Evolutionary conservation across 169 alveolate genomes (phyloP), one percentile per base, ranked within the genome.

Genomic region (Plasmodium chabaudi): DNA sequence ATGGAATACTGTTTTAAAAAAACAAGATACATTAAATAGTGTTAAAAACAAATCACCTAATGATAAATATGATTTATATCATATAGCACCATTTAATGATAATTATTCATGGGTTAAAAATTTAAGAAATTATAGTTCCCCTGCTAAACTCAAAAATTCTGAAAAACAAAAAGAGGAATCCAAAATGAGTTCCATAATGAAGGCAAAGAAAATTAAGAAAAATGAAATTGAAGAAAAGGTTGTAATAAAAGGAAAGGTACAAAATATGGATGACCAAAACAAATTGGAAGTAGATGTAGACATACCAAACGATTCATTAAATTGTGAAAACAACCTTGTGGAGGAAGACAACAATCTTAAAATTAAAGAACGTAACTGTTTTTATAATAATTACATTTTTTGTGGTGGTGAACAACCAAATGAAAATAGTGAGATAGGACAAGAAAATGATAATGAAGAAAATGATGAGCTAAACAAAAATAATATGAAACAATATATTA

Each of bases 81-180:
- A 75, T 56, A 60, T 75, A 15, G 65, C 10, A 5, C 10, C 55
- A 1, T 55, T 75, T 5, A 75, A 75, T 63, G 88, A 75, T 39
- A 61, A 63, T 39, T 75, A 75, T 17, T 75, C 75, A 0, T 75
- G 88, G 88, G 75, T 75, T 1, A 75, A 44, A 39, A 75, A 61
- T 15, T 15, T 75, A 53, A 61, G 88, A 63, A 75, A 75, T 49
- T 75, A 75, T 55, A 61, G 60, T 42, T 42, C 60, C 9, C 21
- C 88, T 9, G 15, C 42, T 34, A 34, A 46, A 55, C 5, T 23
- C 12, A 49, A 17, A 13, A 39, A 39, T 6, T 39, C 15, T 57
- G 56, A 69, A 17, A 72, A 57, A 7, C 17, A 13, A 12, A 9
- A 6, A 34, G 42, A 34, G 5, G 42, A 34, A 4, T 3, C 0